Evolutionary conservation across 2,329 filamentous ascomycete genomes (phyloP).

Genomic region (Emericellopsis cladophorae): DNA sequence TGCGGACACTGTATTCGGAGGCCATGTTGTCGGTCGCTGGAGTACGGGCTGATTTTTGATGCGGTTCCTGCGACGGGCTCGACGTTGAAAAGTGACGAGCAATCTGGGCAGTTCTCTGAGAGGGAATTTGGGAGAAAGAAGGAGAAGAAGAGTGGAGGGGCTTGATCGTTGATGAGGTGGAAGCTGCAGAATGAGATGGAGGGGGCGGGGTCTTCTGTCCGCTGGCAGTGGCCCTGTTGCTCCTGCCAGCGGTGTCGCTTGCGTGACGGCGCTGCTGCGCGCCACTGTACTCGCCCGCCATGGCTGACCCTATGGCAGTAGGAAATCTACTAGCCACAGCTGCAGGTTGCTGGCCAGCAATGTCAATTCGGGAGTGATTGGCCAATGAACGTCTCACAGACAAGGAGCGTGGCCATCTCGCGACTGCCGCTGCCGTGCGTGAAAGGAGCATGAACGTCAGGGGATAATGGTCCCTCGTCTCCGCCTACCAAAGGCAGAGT

Average conservation of each 20-base stretch:
- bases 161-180: conserved; percentile 4
- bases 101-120: conserved; percentile 38
- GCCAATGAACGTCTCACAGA: neutral
- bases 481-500: too few species aligned
- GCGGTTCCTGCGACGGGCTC: conserved; percentile 11
- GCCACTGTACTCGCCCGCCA: too few species aligned
- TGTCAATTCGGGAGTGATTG: neutral
- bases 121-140: conserved; percentile 28
- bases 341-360: too few species aligned
- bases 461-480: neutral
- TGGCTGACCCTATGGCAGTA: too few species aligned
- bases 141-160: conserved; percentile 8
- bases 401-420: conserved; percentile 2
- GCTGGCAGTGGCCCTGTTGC: neutral
- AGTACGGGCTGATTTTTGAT: conserved; percentile 6
- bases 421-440: conserved; percentile 1
- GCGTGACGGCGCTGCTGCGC: too few species aligned
- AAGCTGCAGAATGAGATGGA: conserved; percentile 4
- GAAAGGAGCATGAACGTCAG: conserved; percentile 1
- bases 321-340: too few species aligned
- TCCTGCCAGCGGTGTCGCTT: neutral
- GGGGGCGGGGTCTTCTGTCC: conserved; percentile 3
- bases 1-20: conserved; percentile 64
- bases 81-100: conserved; percentile 38
- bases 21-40: conserved; percentile 31